These are phyloP conservation scores for Mortierella sp. DNA, from an alignment of 371 early-diverging fungal species.

Conservation along the genomic window DNA sequence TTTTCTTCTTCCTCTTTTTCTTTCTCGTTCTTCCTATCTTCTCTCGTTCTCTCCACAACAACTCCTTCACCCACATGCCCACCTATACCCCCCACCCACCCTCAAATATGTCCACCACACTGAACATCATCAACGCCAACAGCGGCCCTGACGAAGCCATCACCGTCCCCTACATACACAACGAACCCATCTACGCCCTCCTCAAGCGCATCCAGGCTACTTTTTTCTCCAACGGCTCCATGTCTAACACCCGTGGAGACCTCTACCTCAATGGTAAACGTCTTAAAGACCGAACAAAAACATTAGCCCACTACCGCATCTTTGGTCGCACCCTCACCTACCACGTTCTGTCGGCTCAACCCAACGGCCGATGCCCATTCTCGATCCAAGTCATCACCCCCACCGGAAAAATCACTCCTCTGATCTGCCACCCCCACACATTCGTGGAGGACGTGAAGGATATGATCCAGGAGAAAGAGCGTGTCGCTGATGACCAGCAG, in stretches of 20 bases:
- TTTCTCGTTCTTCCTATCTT: no score
- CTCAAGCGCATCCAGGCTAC: conserved; percentile 1
- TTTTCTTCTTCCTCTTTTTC: no score
- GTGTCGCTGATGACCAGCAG: conserved; percentile 5
- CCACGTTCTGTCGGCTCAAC: neutral
- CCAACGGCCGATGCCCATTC: no score
- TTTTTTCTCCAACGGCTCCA: neutral
- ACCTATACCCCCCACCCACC: no score
- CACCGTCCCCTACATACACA: conserved; percentile 15
- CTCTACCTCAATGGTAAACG: conserved; percentile 19
- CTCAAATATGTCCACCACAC: neutral
- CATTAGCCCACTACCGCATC: conserved; percentile 19
- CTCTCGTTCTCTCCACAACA: no score
- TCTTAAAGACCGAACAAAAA: conserved; percentile 6
- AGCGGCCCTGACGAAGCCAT: conserved; percentile 4
- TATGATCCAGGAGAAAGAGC: conserved; percentile 70
- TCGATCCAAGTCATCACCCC: conserved; percentile 1
- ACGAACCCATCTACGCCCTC: conserved; percentile 26
- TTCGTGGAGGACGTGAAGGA: conserved; percentile 77
- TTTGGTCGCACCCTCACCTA: conserved; percentile 24
- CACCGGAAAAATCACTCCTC: conserved; percentile 35
- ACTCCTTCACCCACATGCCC: no score
- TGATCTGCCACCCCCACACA: conserved; percentile 69
- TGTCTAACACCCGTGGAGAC: neutral
- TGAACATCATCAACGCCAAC: conserved; percentile 18